Base-by-base conservation (phyloP, 2,329 filamentous ascomycete species). In the Paecilomyces variotii region DNA sequence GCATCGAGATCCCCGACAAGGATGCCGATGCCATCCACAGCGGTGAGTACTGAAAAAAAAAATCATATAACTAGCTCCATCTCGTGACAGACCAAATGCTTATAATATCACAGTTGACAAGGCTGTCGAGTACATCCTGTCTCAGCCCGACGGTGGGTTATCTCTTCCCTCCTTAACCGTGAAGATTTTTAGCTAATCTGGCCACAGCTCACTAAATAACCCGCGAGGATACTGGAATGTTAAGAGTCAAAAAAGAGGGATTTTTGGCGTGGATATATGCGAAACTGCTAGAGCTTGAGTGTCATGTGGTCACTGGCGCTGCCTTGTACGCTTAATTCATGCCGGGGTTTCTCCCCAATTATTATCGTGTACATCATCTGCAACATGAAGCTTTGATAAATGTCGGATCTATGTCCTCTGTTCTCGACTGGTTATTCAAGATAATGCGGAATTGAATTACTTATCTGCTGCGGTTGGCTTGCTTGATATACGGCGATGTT, bases 1-100 rank as follows among this genome's bases (percentile, higher is more conserved):
- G 91, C 88, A 94, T 97, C 76, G 92, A 97, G 84, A 97, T 97
- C 71, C 92, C 92, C 68, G 92, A 97, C 81, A 96, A 96, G 85
- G 91, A 96, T 74, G 92, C 92, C 67, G 92, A 97, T 77, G 82
- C 84, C 65, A 96, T 97, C 77, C 91, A 94, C 84, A 96, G 91
- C 72, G 87, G 91, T 96, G 88, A 68, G 90, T 80, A 25, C 39
- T 19, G 4, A 45, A n/a, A 45, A 45, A 45, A n/a, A 19, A n/a
- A 19, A 19, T 19, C 19, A 34, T 45, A 27, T 53, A 28, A 24
- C 28, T 3, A 24, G 28, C 55, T 35, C 25, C 59, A 11, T 5
- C 14, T n/a, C 19, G 9, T 24, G n/a, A 9, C 62, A 54, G 62
- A 60, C 34, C 62, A 54, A 55, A 63, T 66, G 59, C 57, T 51